Conservation (phyloP, 768 basidiomycete genomes). For the Clitopilus hobsonii region DNA sequence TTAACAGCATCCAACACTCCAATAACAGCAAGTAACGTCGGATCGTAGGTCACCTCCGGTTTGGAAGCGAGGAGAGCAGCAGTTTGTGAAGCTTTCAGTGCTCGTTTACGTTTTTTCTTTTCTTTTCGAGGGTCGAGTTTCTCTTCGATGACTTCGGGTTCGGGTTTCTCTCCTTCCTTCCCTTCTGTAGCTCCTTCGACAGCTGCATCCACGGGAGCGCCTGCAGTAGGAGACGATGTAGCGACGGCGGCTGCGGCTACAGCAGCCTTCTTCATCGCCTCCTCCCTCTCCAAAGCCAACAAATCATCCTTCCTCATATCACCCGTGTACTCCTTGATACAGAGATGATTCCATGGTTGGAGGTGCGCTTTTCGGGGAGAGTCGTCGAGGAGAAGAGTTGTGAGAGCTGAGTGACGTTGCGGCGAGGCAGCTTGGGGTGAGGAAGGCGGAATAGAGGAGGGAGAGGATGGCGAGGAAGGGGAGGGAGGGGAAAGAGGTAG, state of each 20-base stretch:
- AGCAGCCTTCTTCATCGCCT: background rate
- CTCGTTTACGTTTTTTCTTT: background rate
- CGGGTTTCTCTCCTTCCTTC: background rate
- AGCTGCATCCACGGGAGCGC: background rate
- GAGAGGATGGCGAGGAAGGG: background rate
- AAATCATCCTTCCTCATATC: constrained; percentile 11
- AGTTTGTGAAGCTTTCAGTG: background rate
- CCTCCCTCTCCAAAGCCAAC: background rate
- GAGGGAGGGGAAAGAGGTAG: constrained; percentile 17
- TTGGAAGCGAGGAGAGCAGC: background rate
- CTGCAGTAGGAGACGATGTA: too few species aligned
- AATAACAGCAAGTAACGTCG: constrained; percentile 59
- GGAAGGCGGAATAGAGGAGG: background rate
- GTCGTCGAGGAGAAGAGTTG: constrained; percentile 50
- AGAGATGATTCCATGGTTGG: constrained; percentile 82
- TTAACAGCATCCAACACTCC: constrained; percentile 63
- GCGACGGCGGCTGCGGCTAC: too few species aligned
- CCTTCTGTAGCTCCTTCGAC: background rate
- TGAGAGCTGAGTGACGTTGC: constrained; percentile 34
- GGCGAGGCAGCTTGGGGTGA: background rate
- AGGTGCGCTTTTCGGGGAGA: constrained; percentile 52
- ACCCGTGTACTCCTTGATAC: constrained; percentile 62
- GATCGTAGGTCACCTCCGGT: constrained; percentile 31
- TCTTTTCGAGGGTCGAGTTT: background rate
- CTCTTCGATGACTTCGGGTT: background rate